These are phyloP conservation scores for Nakataea oryzae DNA, from an alignment of 2,329 filamentous ascomycete species.

Conservation along the genomic window DNA sequence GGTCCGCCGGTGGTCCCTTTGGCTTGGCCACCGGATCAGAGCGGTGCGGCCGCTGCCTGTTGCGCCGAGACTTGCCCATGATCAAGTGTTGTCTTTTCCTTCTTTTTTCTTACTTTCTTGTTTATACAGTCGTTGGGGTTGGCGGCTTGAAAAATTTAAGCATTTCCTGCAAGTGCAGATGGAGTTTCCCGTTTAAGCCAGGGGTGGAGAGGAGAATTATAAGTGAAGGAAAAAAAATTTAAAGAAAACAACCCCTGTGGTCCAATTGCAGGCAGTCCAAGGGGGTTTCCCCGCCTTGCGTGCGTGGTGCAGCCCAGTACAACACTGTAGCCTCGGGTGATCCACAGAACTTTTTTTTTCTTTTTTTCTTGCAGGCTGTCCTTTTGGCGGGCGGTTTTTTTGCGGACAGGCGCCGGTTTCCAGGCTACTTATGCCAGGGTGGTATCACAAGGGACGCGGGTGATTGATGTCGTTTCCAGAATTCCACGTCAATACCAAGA, in stretches of 20 bases:
- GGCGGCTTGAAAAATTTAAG: not conserved
- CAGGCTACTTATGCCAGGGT: no score
- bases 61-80: conserved; percentile 53
- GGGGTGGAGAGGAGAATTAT: no score
- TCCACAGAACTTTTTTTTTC: no score
- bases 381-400: not conserved
- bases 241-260: not conserved
- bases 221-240: not conserved
- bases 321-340: no score
- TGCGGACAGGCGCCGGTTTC: no score
- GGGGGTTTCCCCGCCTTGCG: not conserved
- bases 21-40: conserved; percentile 46
- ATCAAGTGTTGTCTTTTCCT: conserved; percentile 5
- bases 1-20: conserved; percentile 51
- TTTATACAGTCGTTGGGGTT: no score
- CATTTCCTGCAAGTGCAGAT: not conserved
- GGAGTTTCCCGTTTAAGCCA: not conserved
- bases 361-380: no score
- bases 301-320: no score
- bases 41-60: conserved; percentile 37
- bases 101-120: not conserved
- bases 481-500: not conserved
- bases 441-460: no score
- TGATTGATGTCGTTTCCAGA: no score
- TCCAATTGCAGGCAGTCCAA: no score